Conservation (phyloP, 192 early-diverging fungal genomes). For the Backusella tuberculispora region DNA sequence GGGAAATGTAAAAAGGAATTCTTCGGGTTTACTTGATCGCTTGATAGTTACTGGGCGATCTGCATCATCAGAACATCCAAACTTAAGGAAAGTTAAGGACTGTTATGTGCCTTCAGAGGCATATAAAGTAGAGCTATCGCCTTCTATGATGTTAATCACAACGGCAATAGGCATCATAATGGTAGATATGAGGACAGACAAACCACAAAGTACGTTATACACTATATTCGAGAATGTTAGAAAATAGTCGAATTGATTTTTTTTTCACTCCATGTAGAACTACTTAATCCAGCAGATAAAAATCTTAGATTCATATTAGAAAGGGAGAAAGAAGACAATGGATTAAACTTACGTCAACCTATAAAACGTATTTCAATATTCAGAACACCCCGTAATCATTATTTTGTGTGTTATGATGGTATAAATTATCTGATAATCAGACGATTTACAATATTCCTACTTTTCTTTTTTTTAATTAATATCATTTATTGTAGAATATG, state of each 20-base stretch:
- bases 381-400: slow-evolving; percentile 74
- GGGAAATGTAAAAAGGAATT: slow-evolving; percentile 59
- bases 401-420: slow-evolving; percentile 93
- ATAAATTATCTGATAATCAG: slow-evolving; percentile 53
- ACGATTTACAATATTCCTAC: slow-evolving; percentile 60
- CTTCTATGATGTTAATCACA: slow-evolving; percentile 84
- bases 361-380: slow-evolving; percentile 86
- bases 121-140: slow-evolving; percentile 80
- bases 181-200: slow-evolving; percentile 83
- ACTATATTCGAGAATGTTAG: background rate
- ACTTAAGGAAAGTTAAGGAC: slow-evolving; percentile 71
- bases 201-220: slow-evolving; percentile 63
- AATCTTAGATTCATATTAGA: slow-evolving; percentile 85
- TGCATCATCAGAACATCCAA: slow-evolving; percentile 42
- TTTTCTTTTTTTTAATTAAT: background rate
- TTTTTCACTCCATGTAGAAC: slow-evolving; percentile 51
- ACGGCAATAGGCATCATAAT: slow-evolving; percentile 91
- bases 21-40: slow-evolving; percentile 68
- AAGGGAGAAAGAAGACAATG: slow-evolving; percentile 56
- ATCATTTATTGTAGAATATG: slow-evolving; percentile 66
- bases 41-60: slow-evolving; percentile 37
- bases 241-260: background rate
- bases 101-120: slow-evolving; percentile 93
- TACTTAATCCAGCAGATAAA: slow-evolving; percentile 83
- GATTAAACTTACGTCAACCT: slow-evolving; percentile 30